Evolutionary conservation across 805 yeast species (phyloP), one percentile per base, ranked within the genome.

Genomic region (Saturnispora bothae): DNA sequence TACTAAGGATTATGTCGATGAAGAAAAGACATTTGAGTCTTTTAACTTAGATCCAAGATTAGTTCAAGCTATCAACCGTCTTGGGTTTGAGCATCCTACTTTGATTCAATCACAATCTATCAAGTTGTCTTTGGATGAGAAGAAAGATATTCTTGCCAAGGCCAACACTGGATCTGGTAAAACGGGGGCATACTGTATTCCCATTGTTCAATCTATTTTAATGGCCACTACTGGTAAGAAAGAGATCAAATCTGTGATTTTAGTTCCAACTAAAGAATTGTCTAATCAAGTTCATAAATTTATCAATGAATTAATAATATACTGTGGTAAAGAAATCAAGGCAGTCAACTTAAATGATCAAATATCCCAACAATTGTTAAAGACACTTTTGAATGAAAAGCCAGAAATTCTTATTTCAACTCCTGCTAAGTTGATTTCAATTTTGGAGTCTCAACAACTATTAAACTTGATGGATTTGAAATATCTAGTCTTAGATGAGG

Each of bases 81-180:
- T 80, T 31, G 95, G 94, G 4, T 86, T 78, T 64, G 73, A 69
- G 38, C 76, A 80, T 53, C 97, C 98, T 8, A 92, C 97, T 1
- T 68, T 85, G 41, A 81, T 92, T 39, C 98, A 92, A 61, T 72
- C 94, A 7, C 78, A 78, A 53, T 82, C 95, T n/a, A 84, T 92
- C 43, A 95, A 94, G 31, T 63, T 92, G 35, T 96, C 98, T 1
- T 61, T 92, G 38, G 82, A 84, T 46, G 92, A 89, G 48, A 83
- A 80, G 54, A 79, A 86, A 63, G 96, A 89, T 56, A 81, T 89
- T 46, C 80, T 89, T 33, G 96, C 96, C 28, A 78, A 83, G 54
- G 96, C 97, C 5, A 76, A 84, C 19, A 89, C 98, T 0, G 98
- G 98, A 4, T 82, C 95, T 7, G 97, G 97, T 47, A 89, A 89